A percentile compares a stretch with the other conserved stretches of the same genome.
Evolutionary conservation across 2,329 filamentous ascomycete genomes (phyloP).

Genomic region (Aspergillus awamori): DNA sequence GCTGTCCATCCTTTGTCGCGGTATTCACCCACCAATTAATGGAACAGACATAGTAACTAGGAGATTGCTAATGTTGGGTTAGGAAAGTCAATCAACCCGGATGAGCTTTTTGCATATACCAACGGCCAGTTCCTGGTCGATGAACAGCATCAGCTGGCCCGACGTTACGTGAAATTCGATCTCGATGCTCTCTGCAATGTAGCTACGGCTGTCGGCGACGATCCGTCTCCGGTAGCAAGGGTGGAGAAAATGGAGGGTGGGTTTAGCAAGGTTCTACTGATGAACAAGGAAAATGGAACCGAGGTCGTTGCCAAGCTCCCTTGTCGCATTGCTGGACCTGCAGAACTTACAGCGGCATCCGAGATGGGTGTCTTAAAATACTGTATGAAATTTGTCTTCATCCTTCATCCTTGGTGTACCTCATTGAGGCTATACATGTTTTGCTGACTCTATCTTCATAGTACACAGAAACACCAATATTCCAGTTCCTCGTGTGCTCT

Average conservation of each 20-base stretch:
- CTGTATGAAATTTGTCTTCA: constrained; percentile 12
- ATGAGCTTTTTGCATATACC: constrained; percentile 32
- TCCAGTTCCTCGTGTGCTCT: constrained; percentile 29
- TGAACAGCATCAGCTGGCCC: constrained; percentile 26
- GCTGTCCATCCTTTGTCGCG: background rate
- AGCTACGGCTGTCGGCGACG: constrained; percentile 17
- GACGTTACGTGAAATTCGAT: constrained; percentile 29
- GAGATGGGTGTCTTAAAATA: constrained; percentile 37
- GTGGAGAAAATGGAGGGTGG: constrained; percentile 35
- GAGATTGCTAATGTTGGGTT: background rate
- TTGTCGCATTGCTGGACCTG: constrained; percentile 33
- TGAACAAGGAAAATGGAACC: constrained; percentile 31
- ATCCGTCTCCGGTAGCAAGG: constrained; percentile 18
- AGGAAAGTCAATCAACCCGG: constrained; percentile 27
- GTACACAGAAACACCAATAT: constrained; percentile 27
- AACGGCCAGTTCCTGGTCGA: constrained; percentile 33
- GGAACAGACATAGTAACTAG: background rate
- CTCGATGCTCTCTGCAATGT: constrained; percentile 27
- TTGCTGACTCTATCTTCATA: too few relatives aligned
- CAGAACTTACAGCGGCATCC: constrained; percentile 30
- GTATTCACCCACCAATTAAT: background rate
- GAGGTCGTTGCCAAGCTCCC: constrained; percentile 39
- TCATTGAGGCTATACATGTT: too few relatives aligned
- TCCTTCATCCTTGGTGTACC: too few relatives aligned
- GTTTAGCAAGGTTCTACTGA: constrained; percentile 37